A percentile compares a stretch with the other conserved stretches of the same genome.
phyloP scores from a whole-genome alignment of 495 filamentous ascomycete species.

The Tuber microsphaerosporum region DNA sequence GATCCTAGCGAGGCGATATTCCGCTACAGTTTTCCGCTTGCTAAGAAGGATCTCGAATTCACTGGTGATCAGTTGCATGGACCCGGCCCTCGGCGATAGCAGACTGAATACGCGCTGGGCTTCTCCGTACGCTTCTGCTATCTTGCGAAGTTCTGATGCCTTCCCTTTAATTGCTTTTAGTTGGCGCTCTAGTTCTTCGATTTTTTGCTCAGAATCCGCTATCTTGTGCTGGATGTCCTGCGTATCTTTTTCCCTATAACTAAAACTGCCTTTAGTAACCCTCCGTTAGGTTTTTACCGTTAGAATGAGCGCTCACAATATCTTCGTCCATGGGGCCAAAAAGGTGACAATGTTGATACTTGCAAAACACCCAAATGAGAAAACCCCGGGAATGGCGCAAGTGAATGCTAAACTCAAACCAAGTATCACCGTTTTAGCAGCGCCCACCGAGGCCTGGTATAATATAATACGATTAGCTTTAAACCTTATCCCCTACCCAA shows the following conservation, averaged over 20 bases:
- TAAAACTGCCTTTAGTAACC: not conserved
- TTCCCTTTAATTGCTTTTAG: not conserved
- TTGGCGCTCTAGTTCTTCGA: not conserved
- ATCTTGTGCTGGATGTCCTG: not conserved
- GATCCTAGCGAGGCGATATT: not conserved
- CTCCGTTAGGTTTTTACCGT: not conserved
- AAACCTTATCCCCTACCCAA: not conserved
- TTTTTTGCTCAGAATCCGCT: not conserved
- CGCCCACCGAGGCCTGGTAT: not conserved
- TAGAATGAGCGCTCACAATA: not conserved
- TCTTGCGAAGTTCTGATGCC: not conserved
- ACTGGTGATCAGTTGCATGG: not conserved
- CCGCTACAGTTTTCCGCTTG: not conserved
- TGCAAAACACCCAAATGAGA: not conserved
- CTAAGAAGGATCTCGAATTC: not conserved
- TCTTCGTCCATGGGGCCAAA: not conserved
- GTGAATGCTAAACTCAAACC: not conserved
- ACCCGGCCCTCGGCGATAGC: not conserved
- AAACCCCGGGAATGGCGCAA: not conserved
- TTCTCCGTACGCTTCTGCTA: not conserved
- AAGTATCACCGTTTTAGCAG: not conserved
- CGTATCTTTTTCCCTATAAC: not conserved
- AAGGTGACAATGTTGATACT: not conserved
- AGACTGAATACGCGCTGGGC: not conserved
- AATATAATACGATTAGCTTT: not conserved